phyloP scores from a whole-genome alignment of 2,329 filamentous ascomycete species.

The Graphilbum ipis-grandicollis region DNA sequence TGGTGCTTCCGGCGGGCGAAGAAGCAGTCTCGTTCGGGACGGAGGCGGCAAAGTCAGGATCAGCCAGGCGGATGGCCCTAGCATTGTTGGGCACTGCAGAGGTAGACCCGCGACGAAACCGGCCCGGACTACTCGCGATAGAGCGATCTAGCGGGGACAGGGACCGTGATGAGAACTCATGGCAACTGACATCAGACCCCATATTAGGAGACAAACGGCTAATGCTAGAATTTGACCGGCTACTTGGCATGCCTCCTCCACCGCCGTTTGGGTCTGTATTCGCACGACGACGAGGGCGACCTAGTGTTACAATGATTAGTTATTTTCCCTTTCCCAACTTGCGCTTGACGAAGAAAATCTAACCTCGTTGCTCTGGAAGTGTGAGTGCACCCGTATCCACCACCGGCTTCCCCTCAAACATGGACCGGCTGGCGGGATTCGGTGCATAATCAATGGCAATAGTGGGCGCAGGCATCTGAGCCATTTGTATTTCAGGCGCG shows the following conservation, averaged over 20 bases:
- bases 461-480: constrained; percentile 77
- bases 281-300: constrained; percentile 33
- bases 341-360: constrained; percentile 7
- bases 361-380: constrained; percentile 53
- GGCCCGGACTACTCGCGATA: constrained; percentile 21
- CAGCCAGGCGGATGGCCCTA: constrained; percentile 77
- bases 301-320: constrained; percentile 13
- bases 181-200: constrained; percentile 23
- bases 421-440: constrained; percentile 45
- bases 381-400: constrained; percentile 65
- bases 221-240: constrained; percentile 13
- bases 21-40: constrained; percentile 27
- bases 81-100: constrained; percentile 44
- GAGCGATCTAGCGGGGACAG: constrained; percentile 41
- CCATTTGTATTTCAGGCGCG: constrained; percentile 30
- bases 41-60: constrained; percentile 53
- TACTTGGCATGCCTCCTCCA: constrained; percentile 22
- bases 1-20: constrained; percentile 40
- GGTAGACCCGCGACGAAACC: constrained; percentile 42
- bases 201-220: constrained; percentile 12
- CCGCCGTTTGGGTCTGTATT: constrained; percentile 44
- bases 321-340: not conserved
- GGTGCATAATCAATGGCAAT: constrained; percentile 92
- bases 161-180: constrained; percentile 34
- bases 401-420: constrained; percentile 47